Percentiles rank a stretch among this genome's conserved stretches.
Evolutionary conservation across 352 stramenopile genomes (phyloP).

Genomic region (Globisporangium sylvaticum): DNA sequence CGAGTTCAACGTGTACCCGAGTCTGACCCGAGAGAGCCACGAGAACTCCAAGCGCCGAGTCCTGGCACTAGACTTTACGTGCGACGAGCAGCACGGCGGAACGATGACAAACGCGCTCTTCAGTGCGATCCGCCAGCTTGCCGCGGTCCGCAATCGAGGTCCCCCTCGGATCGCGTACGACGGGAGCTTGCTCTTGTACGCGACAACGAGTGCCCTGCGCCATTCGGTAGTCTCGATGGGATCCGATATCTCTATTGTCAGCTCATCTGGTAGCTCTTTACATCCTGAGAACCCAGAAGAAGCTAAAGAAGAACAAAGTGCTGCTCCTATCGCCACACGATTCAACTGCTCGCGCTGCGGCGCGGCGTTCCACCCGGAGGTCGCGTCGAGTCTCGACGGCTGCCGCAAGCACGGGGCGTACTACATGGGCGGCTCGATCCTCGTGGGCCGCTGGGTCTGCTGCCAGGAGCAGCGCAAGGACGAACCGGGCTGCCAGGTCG

Average conservation of each 20-base stretch:
- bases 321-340: not conserved
- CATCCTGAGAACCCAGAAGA: not conserved
- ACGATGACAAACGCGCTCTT: slow-evolving; percentile 37
- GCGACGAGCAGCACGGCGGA: slow-evolving; percentile 23
- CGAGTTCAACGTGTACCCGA: slow-evolving; percentile 38
- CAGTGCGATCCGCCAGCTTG: slow-evolving; percentile 34
- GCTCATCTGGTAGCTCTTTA: not conserved
- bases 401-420: slow-evolving; percentile 46
- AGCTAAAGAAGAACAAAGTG: not conserved
- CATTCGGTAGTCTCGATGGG: slow-evolving; percentile 12
- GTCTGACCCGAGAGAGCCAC: slow-evolving; percentile 14
- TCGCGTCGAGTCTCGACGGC: slow-evolving; percentile 24
- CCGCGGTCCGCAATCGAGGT: slow-evolving; percentile 22
- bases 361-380: slow-evolving; percentile 23
- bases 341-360: slow-evolving; percentile 37
- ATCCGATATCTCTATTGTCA: not conserved
- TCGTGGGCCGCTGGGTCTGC: slow-evolving; percentile 48
- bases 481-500: slow-evolving; percentile 31
- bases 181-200: slow-evolving; percentile 40
- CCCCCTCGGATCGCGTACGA: slow-evolving; percentile 31
- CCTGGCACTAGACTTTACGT: slow-evolving; percentile 30
- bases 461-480: slow-evolving; percentile 35
- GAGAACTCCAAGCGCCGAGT: slow-evolving; percentile 13
- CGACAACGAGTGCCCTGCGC: slow-evolving; percentile 29
- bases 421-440: slow-evolving; percentile 38